A percentile compares a stretch with the other conserved stretches of the same genome.
These are phyloP conservation scores for Sutorius australiensis DNA, from an alignment of 768 basidiomycete species.

Conservation along the genomic window DNA sequence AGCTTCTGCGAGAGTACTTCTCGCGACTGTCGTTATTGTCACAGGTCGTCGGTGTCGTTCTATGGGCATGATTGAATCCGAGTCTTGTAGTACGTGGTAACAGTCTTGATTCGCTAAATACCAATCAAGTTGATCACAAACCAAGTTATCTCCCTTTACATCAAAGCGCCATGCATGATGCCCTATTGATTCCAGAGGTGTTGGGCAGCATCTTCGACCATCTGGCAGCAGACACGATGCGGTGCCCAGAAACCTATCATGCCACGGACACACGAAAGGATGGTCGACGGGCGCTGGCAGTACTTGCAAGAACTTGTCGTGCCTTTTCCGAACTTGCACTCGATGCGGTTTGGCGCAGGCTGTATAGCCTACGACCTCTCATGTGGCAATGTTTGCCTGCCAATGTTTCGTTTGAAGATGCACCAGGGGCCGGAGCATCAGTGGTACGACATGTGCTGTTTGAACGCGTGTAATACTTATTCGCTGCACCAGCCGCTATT, in stretches of 20 bases:
- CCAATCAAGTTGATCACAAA: background rate
- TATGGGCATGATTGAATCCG: background rate
- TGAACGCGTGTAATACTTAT: background rate
- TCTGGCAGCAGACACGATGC: background rate
- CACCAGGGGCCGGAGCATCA: background rate
- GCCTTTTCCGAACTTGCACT: conserved; percentile 14
- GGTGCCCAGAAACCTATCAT: background rate
- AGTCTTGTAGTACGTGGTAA: background rate
- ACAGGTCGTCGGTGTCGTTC: conserved; percentile 6
- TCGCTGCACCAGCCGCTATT: background rate
- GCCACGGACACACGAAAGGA: background rate
- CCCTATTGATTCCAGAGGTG: conserved; percentile 3
- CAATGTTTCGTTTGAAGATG: background rate
- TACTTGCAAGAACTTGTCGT: conserved; percentile 14
- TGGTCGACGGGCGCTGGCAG: background rate
- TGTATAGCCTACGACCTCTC: conserved; percentile 9
- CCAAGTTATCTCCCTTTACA: too few species aligned
- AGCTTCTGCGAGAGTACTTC: conserved; percentile 17
- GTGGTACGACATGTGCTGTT: background rate
- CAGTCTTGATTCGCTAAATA: background rate
- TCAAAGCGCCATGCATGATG: background rate
- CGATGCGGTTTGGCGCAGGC: conserved; percentile 12
- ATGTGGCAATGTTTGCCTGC: conserved; percentile 2
- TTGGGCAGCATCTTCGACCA: background rate
- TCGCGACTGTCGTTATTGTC: conserved; percentile 12